Percentiles rank a stretch among this genome's conserved stretches.
Evolutionary conservation across 257 asterid genomes (phyloP).

Genomic region (Gentiana dahurica): DNA sequence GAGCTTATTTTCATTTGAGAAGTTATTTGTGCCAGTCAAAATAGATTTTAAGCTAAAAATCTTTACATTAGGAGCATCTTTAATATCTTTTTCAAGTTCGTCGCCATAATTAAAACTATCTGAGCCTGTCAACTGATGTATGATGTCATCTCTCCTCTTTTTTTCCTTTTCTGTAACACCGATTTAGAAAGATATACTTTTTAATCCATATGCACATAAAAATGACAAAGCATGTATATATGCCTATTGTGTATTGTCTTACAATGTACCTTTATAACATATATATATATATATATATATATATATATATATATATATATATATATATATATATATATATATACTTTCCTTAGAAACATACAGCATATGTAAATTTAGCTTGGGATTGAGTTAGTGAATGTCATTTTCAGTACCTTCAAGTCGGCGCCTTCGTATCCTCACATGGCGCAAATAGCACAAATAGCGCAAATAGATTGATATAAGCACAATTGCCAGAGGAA

Average conservation of each 20-base stretch:
- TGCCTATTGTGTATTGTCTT: too few relatives aligned
- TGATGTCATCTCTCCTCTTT: conserved; percentile 9
- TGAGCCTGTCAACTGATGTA: conserved; percentile 12
- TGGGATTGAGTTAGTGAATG: too few relatives aligned
- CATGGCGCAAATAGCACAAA: conserved; percentile 1
- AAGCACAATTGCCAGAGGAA: conserved; percentile 6
- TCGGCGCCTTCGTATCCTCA: conserved; percentile 9
- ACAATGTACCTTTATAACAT: too few relatives aligned
- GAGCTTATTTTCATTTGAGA: conserved; percentile 39
- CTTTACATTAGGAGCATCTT: conserved; percentile 31
- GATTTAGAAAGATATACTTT: too few relatives aligned
- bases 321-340: too few relatives aligned
- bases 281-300: too few relatives aligned
- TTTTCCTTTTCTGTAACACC: conserved; percentile 15
- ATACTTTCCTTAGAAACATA: too few relatives aligned
- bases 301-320: too few relatives aligned
- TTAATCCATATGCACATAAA: too few relatives aligned
- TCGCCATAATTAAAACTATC: conserved; percentile 11
- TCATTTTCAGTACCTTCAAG: conserved; percentile 6
- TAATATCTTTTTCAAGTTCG: conserved; percentile 18
- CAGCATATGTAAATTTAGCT: too few relatives aligned
- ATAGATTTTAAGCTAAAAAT: conserved; percentile 29
- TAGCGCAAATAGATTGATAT: neutral
- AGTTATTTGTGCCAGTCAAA: conserved; percentile 38
- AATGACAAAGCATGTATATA: too few relatives aligned